phyloP scores from a whole-genome alignment of 345 rosid genomes.

The Camelina sativa region DNA sequence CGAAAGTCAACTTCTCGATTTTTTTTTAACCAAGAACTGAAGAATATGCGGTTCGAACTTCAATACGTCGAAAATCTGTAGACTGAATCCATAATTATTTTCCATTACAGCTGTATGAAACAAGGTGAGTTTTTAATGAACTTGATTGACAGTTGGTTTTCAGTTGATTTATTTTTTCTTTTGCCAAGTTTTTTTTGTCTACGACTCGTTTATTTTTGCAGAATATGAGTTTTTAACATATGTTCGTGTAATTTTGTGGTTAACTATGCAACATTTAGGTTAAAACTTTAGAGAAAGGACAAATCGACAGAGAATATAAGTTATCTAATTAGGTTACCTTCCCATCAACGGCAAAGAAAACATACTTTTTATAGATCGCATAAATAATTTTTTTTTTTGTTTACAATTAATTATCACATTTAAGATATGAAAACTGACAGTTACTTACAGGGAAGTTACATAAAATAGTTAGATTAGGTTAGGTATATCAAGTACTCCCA shows the following conservation, averaged over 20 bases:
- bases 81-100: background rate
- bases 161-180: background rate
- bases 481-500: too few species aligned
- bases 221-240: background rate
- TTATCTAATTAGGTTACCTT: slow-evolving; percentile 32
- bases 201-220: background rate
- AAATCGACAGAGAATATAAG: background rate
- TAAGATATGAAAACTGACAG: too few species aligned
- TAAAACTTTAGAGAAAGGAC: slow-evolving; percentile 21
- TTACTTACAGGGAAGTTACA: too few species aligned
- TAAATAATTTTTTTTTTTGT: background rate
- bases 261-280: slow-evolving; percentile 6
- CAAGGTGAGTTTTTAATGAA: background rate
- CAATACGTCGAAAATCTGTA: background rate
- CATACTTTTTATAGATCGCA: slow-evolving; percentile 2
- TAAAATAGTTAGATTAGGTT: too few species aligned
- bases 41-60: slow-evolving; percentile 21
- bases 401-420: background rate
- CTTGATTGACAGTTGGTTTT: slow-evolving; percentile 9
- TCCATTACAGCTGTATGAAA: background rate
- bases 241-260: slow-evolving; percentile 12
- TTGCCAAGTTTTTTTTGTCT: background rate
- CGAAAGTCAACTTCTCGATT: slow-evolving; percentile 6
- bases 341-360: slow-evolving; percentile 37
- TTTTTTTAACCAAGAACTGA: slow-evolving; percentile 16